These are phyloP conservation scores for Trapa bicornis DNA, from an alignment of 345 rosid species.

Conservation along the genomic window DNA sequence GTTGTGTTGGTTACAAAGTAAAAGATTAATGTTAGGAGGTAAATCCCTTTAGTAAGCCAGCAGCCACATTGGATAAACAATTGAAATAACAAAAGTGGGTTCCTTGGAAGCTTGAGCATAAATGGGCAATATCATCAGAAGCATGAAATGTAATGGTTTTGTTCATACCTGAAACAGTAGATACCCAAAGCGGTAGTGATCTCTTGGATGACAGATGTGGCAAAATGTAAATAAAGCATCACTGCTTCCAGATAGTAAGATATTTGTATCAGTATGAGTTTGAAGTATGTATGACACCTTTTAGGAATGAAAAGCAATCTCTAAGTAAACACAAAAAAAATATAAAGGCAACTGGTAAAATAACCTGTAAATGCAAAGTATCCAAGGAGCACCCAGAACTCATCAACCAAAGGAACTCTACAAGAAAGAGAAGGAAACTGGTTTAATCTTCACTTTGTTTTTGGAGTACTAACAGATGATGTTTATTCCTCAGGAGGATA, in stretches of 20 bases:
- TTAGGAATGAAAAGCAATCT: background rate
- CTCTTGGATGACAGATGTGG: constrained; percentile 84
- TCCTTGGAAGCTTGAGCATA: background rate
- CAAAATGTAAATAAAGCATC: constrained; percentile 70
- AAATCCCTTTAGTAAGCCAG: background rate
- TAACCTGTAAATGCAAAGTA: constrained; percentile 75
- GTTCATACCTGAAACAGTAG: constrained; percentile 80
- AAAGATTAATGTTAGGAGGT: background rate
- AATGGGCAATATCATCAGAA: background rate
- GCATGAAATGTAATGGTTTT: background rate
- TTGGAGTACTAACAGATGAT: too few relatives aligned
- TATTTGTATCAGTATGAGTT: background rate
- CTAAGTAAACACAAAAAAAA: background rate
- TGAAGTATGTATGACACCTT: background rate
- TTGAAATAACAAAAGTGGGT: background rate
- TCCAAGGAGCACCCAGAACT: constrained; percentile 86
- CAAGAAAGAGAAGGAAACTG: constrained; percentile 7
- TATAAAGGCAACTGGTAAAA: background rate
- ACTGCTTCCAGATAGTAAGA: constrained; percentile 23
- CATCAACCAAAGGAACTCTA: constrained; percentile 87
- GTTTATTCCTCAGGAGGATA: background rate
- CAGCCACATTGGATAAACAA: background rate
- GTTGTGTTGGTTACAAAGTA: constrained; percentile 12
- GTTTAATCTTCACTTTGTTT: background rate
- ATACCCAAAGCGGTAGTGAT: constrained; percentile 91